phyloP scores from a whole-genome alignment of 768 basidiomycete genomes.

The Hirschioporus abietinus region DNA sequence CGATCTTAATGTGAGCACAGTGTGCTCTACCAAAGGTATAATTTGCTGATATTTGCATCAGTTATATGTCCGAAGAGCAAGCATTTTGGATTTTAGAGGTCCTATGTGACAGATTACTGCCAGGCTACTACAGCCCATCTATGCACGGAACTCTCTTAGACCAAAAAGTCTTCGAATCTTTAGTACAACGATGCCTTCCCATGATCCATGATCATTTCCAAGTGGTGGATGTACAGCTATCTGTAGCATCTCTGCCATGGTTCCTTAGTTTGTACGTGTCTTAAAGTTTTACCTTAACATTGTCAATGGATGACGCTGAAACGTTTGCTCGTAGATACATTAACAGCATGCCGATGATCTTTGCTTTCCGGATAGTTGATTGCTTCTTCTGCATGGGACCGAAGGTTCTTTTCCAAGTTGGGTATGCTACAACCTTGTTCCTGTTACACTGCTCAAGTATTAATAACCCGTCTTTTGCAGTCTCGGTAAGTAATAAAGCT shows the following conservation, averaged over 20 bases:
- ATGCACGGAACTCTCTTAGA: constrained; percentile 99
- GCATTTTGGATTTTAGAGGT: constrained; percentile 97
- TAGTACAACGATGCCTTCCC: constrained; percentile 84
- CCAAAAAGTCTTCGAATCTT: constrained; percentile 93
- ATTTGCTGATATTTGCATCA: constrained; percentile 27
- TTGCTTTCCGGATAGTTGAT: constrained; percentile 95
- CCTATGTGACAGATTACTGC: constrained; percentile 88
- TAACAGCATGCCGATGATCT: constrained; percentile 95
- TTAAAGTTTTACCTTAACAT: constrained; percentile 18
- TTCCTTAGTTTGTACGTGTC: constrained; percentile 87
- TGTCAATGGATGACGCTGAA: constrained; percentile 5
- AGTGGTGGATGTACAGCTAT: constrained; percentile 89
- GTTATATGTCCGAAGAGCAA: constrained; percentile 99
- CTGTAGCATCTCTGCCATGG: constrained; percentile 96
- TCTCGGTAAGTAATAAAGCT: constrained; percentile 16
- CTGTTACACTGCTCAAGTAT: neutral
- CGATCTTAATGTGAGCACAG: constrained; percentile 74
- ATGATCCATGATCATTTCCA: constrained; percentile 93
- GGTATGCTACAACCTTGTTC: constrained; percentile 59
- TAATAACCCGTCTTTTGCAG: constrained; percentile 16
- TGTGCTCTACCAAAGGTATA: constrained; percentile 10
- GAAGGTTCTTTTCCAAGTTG: constrained; percentile 97
- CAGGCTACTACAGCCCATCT: constrained; percentile 96
- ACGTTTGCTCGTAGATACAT: constrained; percentile 50
- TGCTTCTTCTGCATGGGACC: constrained; percentile 99